Conservation (phyloP, 331 rosid genomes). For the Acacia pycnantha region DNA sequence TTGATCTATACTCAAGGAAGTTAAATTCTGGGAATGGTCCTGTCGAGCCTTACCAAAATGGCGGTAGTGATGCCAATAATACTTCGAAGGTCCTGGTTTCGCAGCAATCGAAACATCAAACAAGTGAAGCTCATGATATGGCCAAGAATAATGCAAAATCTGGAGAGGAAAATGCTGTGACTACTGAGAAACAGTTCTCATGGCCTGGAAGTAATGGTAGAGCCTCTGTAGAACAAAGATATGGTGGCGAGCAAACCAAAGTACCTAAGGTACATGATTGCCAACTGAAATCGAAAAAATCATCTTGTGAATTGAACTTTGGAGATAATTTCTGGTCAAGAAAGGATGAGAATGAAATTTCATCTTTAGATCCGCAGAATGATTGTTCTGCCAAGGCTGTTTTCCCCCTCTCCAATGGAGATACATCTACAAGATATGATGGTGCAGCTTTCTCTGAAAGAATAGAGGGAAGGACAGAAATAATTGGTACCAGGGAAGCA, state of each 20-base stretch:
- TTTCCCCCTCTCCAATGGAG: slow-evolving; percentile 75
- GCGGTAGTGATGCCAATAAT: slow-evolving; percentile 34
- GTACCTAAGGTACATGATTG: slow-evolving; percentile 58
- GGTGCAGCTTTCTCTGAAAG: slow-evolving; percentile 47
- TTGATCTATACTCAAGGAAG: slow-evolving; percentile 80
- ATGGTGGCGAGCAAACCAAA: slow-evolving; percentile 40
- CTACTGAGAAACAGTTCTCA: slow-evolving; percentile 50
- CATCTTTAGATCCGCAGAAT: slow-evolving; percentile 73
- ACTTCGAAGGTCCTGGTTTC: slow-evolving; percentile 45
- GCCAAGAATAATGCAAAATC: slow-evolving; percentile 41
- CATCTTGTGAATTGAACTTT: slow-evolving; percentile 54
- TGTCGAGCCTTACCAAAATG: slow-evolving; percentile 47
- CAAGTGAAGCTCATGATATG: slow-evolving; percentile 43
- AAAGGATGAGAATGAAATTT: slow-evolving; percentile 51
- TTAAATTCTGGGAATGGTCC: slow-evolving; percentile 63
- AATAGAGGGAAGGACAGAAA: slow-evolving; percentile 64
- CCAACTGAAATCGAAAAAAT: slow-evolving; percentile 46
- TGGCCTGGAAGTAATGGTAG: slow-evolving; percentile 74
- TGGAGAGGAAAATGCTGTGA: slow-evolving; percentile 44
- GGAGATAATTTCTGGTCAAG: slow-evolving; percentile 69
- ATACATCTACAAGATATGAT: slow-evolving; percentile 52
- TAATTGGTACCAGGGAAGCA: slow-evolving; percentile 54
- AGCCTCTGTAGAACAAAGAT: slow-evolving; percentile 45
- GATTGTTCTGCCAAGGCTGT: slow-evolving; percentile 82
- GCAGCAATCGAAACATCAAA: slow-evolving; percentile 45